phyloP scores from a whole-genome alignment of 306 rosid genomes.

The Vicia villosa region DNA sequence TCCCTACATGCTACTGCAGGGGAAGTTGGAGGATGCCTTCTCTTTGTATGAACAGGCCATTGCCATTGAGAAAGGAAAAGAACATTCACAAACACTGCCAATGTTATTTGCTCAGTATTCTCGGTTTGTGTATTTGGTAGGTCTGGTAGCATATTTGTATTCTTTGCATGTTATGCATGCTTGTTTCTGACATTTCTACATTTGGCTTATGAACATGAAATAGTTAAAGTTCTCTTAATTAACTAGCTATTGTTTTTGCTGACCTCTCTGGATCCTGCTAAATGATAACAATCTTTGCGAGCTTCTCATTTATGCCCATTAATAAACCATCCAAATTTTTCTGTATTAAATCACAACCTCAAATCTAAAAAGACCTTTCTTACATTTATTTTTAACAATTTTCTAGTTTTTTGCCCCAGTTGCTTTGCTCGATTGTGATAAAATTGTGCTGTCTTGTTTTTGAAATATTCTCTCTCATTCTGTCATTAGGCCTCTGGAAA shows the following conservation, averaged over 20 bases:
- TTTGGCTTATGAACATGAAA: background rate
- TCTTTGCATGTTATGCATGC: constrained; percentile 7
- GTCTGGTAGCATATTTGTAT: constrained; percentile 32
- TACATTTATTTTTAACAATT: background rate
- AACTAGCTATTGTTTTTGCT: constrained; percentile 2
- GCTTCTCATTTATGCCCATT: background rate
- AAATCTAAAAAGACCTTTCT: background rate
- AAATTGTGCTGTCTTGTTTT: constrained; percentile 11
- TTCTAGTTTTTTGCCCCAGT: constrained; percentile 1
- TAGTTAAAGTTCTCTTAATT: background rate
- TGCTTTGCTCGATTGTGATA: background rate
- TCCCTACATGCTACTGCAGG: constrained; percentile 53
- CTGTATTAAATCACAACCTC: background rate
- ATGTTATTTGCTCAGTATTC: constrained; percentile 88
- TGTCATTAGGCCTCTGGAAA: constrained; percentile 70
- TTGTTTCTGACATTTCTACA: background rate
- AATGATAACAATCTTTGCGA: background rate
- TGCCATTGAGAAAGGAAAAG: constrained; percentile 96
- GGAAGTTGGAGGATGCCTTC: constrained; percentile 80
- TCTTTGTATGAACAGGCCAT: constrained; percentile 88
- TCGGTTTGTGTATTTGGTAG: constrained; percentile 84
- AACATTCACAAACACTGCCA: constrained; percentile 82
- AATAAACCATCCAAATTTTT: constrained; percentile 12
- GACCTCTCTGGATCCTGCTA: constrained; percentile 1
- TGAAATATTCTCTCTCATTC: constrained; percentile 25